A percentile compares a stretch with the other conserved stretches of the same genome.
These are phyloP conservation scores for Colletotrichum sp. DNA, from an alignment of 2,329 filamentous ascomycete species.

Conservation along the genomic window DNA sequence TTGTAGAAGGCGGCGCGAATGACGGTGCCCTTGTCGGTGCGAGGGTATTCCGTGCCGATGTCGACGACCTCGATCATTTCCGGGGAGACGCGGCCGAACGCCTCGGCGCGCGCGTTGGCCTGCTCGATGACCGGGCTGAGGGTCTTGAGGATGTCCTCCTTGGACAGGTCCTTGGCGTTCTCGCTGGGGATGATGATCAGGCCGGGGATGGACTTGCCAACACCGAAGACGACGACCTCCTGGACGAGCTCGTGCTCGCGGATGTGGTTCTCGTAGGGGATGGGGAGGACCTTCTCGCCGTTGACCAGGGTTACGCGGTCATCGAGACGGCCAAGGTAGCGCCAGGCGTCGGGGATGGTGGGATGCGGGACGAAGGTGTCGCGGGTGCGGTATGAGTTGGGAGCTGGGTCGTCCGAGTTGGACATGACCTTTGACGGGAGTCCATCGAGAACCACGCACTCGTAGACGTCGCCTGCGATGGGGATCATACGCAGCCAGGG, in stretches of 20 bases:
- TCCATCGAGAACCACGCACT: conserved; percentile 41
- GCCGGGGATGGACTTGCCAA: conserved; percentile 56
- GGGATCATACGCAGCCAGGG: conserved; percentile 43
- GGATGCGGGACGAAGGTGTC: conserved; percentile 50
- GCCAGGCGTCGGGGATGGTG: conserved; percentile 45
- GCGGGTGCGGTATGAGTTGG: conserved; percentile 47
- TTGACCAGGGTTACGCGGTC: conserved; percentile 51
- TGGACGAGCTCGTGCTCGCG: conserved; percentile 56
- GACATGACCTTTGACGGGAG: conserved; percentile 39
- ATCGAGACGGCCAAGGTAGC: conserved; percentile 49
- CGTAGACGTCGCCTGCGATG: conserved; percentile 37
- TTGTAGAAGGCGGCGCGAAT: conserved; percentile 50
- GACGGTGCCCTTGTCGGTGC: conserved; percentile 56
- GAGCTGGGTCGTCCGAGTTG: conserved; percentile 45
- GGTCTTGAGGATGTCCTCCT: conserved; percentile 49
- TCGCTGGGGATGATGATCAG: conserved; percentile 57
- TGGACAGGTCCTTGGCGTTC: conserved; percentile 41
- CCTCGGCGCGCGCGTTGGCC: conserved; percentile 54
- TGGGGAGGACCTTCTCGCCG: conserved; percentile 52
- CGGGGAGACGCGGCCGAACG: conserved; percentile 56
- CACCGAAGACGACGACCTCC: conserved; percentile 64
- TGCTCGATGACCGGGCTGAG: conserved; percentile 56
- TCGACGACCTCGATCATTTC: conserved; percentile 58
- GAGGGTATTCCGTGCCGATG: conserved; percentile 47
- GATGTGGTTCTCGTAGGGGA: conserved; percentile 57